Conservation (phyloP, 2,329 filamentous ascomycete genomes). For the Trichoderma sp. region DNA sequence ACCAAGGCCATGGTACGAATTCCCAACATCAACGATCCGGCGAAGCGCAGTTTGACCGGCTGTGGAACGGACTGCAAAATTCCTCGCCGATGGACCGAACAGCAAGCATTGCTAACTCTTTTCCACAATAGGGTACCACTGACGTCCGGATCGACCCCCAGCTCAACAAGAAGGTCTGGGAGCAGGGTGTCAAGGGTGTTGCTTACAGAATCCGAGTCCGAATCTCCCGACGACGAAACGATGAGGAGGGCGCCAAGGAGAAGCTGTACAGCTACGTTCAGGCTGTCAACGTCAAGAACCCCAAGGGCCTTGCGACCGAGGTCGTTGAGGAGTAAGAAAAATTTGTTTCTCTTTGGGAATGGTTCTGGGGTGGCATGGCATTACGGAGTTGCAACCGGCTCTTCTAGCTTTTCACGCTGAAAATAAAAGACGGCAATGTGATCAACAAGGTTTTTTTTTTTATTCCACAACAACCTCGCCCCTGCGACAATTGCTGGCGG, state of each 20-base stretch:
- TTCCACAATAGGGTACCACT: conserved; percentile 69
- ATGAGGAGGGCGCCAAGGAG: conserved; percentile 99
- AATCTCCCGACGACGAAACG: conserved; percentile 99
- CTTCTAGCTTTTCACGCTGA: conserved; percentile 44
- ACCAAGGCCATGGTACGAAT: conserved; percentile 87
- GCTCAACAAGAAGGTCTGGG: conserved; percentile 99
- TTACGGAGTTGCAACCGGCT: conserved; percentile 46
- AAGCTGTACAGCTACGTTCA: conserved; percentile 99
- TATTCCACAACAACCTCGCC: conserved; percentile 16
- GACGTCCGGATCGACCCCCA: conserved; percentile 98
- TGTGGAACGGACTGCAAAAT: background rate
- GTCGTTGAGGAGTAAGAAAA: conserved; percentile 71
- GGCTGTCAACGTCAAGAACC: conserved; percentile 99
- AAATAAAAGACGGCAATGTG: conserved; percentile 37
- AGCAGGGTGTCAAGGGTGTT: conserved; percentile 97
- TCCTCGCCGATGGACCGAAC: background rate
- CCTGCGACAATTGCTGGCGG: background rate
- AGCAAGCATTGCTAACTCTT: conserved; percentile 24
- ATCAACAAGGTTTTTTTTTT: conserved; percentile 26
- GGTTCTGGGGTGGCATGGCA: conserved; percentile 44
- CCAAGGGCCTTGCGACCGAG: conserved; percentile 93
- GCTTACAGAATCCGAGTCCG: conserved; percentile 95
- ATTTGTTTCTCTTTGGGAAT: conserved; percentile 39
- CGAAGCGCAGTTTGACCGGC: conserved; percentile 6
- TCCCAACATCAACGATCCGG: background rate